Percentiles rank a stretch among this genome's conserved stretches.
phyloP scores from a whole-genome alignment of 2,329 filamentous ascomycete species.

The Lasiodiplodia hormozganensis region DNA sequence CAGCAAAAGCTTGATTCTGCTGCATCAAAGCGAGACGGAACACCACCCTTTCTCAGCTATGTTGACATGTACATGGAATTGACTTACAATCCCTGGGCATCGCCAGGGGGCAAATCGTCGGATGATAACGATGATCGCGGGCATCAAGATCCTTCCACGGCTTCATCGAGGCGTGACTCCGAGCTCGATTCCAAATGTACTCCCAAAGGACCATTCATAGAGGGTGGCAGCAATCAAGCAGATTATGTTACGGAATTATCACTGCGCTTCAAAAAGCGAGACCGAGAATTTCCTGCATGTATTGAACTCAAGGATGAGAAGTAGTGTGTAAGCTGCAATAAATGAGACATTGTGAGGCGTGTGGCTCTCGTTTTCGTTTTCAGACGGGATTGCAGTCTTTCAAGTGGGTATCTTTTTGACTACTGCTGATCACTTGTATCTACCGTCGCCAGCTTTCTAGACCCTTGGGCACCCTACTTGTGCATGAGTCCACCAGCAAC shows the following conservation, averaged over 20 bases:
- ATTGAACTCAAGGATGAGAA: neutral
- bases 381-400: neutral
- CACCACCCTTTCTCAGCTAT: neutral
- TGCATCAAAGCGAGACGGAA: too few species aligned
- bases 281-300: neutral
- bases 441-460: neutral
- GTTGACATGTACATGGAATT: slow-evolving; percentile 12
- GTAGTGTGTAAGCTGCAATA: neutral
- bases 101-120: neutral
- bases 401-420: slow-evolving; percentile 7
- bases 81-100: slow-evolving; percentile 13
- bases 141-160: neutral
- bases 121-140: too few species aligned
- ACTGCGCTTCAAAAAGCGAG: neutral
- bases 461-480: slow-evolving; percentile 30
- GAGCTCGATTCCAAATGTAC: neutral
- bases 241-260: neutral
- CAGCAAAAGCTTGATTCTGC: neutral
- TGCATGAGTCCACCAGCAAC: slow-evolving; percentile 39
- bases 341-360: neutral
- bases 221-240: neutral
- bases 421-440: neutral
- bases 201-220: neutral
- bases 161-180: too few species aligned
- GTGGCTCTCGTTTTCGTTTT: neutral